phyloP scores from a whole-genome alignment of 305 asterid species.

The Galium porrigens region DNA sequence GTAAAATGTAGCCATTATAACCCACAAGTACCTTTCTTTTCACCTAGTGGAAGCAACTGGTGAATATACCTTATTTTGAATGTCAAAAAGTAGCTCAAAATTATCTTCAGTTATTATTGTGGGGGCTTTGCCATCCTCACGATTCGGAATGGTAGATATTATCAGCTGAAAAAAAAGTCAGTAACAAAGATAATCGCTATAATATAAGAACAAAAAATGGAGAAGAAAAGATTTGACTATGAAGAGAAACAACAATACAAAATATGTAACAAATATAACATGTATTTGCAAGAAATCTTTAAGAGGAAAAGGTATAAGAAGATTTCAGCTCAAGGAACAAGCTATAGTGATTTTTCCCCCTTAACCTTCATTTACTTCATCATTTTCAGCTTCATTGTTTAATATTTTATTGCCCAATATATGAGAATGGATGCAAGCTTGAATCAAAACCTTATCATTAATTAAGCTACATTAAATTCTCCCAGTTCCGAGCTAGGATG shows the following conservation, averaged over 20 bases:
- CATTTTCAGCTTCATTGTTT: background rate
- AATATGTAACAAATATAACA: too few relatives aligned
- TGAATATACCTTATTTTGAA: slow-evolving; percentile 65
- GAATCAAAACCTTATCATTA: background rate
- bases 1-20: background rate
- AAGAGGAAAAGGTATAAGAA: background rate
- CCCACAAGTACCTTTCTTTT: background rate
- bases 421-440: background rate
- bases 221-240: background rate
- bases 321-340: background rate
- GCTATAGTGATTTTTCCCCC: background rate
- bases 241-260: background rate
- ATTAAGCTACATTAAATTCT: background rate
- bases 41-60: background rate
- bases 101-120: slow-evolving; percentile 72
- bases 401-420: background rate
- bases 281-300: background rate
- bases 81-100: slow-evolving; percentile 70
- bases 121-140: slow-evolving; percentile 51
- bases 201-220: slow-evolving; percentile 6
- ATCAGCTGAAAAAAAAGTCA: slow-evolving; percentile 58
- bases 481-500: background rate
- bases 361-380: background rate
- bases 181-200: background rate
- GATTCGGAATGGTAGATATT: slow-evolving; percentile 62